These are phyloP conservation scores for Aphanomyces invadans DNA, from an alignment of 352 stramenopile genomes.

Conservation along the genomic window DNA sequence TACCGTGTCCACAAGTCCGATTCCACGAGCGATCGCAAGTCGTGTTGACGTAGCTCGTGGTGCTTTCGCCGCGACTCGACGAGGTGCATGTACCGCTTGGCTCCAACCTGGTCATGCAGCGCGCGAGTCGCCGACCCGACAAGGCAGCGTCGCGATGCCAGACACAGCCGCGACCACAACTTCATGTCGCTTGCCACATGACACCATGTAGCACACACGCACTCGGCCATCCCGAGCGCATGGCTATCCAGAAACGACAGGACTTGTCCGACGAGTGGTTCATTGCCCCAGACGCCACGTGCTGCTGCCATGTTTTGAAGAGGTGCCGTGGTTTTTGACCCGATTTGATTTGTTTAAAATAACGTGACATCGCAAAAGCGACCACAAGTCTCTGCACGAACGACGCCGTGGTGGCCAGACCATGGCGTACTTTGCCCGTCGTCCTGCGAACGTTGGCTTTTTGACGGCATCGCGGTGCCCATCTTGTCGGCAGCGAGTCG, in stretches of 20 bases:
- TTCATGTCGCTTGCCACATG: not conserved
- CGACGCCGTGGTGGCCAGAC: too few relatives aligned
- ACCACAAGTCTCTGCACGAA: too few relatives aligned
- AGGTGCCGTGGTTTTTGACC: too few relatives aligned
- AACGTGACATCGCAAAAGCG: too few relatives aligned
- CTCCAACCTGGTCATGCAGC: not conserved
- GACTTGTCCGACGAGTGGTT: not conserved
- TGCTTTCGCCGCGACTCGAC: not conserved
- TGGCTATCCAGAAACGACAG: not conserved
- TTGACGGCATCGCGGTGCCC: too few relatives aligned
- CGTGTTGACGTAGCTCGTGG: not conserved
- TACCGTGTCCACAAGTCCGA: not conserved
- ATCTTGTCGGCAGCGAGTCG: too few relatives aligned
- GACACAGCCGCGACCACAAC: not conserved
- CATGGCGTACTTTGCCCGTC: too few relatives aligned
- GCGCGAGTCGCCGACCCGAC: not conserved
- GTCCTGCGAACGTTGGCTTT: too few relatives aligned
- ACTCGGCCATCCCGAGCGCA: not conserved
- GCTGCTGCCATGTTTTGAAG: too few relatives aligned
- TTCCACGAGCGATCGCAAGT: not conserved
- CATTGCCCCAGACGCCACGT: not conserved
- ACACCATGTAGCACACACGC: not conserved
- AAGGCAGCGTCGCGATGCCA: not conserved
- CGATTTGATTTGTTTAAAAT: too few relatives aligned
- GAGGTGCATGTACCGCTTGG: not conserved